Conservation (phyloP, 2,329 filamentous ascomycete genomes). For the Xylaria multiplex region DNA sequence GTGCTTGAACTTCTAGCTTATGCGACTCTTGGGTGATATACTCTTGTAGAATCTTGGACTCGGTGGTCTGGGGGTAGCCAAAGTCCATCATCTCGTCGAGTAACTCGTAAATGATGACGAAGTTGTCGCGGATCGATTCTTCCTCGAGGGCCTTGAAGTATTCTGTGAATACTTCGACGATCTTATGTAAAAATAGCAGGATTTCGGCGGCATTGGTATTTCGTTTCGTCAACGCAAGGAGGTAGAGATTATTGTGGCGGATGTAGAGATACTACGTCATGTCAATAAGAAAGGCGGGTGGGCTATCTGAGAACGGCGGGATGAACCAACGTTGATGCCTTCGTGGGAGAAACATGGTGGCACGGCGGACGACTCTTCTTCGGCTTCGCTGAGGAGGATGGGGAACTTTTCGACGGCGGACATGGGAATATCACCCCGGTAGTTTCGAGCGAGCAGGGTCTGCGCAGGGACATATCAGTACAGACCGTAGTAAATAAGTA, state of each 20-base stretch:
- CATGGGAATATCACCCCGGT: slow-evolving; percentile 98
- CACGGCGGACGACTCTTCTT: slow-evolving; percentile 98
- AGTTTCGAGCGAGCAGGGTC: slow-evolving; percentile 98
- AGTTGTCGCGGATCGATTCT: slow-evolving; percentile 98
- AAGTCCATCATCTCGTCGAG: slow-evolving; percentile 99
- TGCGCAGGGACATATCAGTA: slow-evolving; percentile 52
- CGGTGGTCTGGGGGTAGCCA: slow-evolving; percentile 97
- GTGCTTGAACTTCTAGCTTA: slow-evolving; percentile 95
- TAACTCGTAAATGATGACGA: slow-evolving; percentile 98
- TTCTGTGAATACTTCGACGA: slow-evolving; percentile 98
- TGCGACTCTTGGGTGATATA: slow-evolving; percentile 99
- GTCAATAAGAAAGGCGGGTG: slow-evolving; percentile 26
- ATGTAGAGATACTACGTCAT: slow-evolving; percentile 92
- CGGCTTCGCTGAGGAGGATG: slow-evolving; percentile 92
- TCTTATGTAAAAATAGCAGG: slow-evolving; percentile 95
- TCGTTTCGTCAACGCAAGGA: slow-evolving; percentile 96
- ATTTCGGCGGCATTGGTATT: slow-evolving; percentile 99
- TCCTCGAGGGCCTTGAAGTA: slow-evolving; percentile 99
- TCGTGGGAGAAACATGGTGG: slow-evolving; percentile 98
- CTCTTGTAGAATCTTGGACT: slow-evolving; percentile 98
- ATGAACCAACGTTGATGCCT: slow-evolving; percentile 86
- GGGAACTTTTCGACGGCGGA: slow-evolving; percentile 98
- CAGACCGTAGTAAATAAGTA: background rate
- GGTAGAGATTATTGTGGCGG: slow-evolving; percentile 98
- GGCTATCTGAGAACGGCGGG: too few species aligned